Evolutionary conservation across 73 alveolate species (phyloP).

Genomic region (Uronychia binucleata): DNA sequence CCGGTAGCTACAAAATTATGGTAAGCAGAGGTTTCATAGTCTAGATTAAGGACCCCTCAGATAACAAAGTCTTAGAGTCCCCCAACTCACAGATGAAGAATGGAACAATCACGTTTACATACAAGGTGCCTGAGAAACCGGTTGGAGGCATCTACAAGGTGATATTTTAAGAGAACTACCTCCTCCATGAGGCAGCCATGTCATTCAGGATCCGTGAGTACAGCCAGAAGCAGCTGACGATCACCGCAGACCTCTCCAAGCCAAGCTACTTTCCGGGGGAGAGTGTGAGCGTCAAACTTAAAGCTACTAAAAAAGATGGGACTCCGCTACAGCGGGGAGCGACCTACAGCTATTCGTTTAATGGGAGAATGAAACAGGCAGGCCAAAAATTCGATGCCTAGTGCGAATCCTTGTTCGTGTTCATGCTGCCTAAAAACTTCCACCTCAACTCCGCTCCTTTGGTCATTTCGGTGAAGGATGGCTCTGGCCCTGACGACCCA

Average conservation of each 20-base stretch:
- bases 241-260: slow-evolving; percentile 25
- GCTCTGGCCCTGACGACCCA: neutral
- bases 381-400: neutral
- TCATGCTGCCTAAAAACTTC: neutral
- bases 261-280: slow-evolving; percentile 37
- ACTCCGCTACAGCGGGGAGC: neutral
- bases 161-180: neutral
- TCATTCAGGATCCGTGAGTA: slow-evolving; percentile 28
- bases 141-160: slow-evolving; percentile 33
- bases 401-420: neutral
- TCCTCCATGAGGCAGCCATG: slow-evolving; percentile 6
- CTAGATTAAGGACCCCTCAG: neutral
- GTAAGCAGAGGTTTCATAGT: neutral
- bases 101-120: slow-evolving; percentile 26
- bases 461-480: neutral
- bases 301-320: slow-evolving; percentile 26
- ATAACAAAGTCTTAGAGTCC: neutral
- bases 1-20: neutral
- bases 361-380: neutral
- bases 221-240: slow-evolving; percentile 8
- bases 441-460: neutral
- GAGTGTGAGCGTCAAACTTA: slow-evolving; percentile 23
- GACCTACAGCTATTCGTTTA: slow-evolving; percentile 6
- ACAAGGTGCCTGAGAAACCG: slow-evolving; percentile 24
- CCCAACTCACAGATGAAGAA: neutral